Conservation (phyloP, 169 alveolate genomes). For the Blepharisma undulans region DNA sequence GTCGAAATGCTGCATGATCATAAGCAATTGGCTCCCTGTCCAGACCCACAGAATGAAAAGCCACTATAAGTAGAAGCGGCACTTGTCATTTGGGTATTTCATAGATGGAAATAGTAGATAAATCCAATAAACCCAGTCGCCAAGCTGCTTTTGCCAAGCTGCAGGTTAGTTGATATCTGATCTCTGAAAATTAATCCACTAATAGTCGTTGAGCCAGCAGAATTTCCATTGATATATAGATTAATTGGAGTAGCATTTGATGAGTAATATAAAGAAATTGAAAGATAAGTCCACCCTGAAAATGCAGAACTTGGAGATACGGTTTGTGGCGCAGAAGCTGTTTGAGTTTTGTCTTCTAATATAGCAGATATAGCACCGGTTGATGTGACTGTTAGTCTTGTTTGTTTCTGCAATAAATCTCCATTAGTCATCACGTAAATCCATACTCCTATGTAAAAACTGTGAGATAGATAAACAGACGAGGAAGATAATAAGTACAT, state of each 20-base stretch:
- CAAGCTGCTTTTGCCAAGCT: background rate
- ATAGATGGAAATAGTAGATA: background rate
- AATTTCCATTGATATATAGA: background rate
- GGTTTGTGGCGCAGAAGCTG: background rate
- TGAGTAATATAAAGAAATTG: background rate
- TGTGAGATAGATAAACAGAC: background rate
- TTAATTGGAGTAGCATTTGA: background rate
- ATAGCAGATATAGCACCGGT: background rate
- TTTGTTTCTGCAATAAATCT: background rate
- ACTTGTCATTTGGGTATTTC: background rate
- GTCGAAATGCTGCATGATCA: background rate
- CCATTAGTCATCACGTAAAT: background rate
- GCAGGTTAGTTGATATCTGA: background rate
- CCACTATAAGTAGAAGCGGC: background rate
- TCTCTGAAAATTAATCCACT: background rate
- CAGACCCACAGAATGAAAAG: background rate
- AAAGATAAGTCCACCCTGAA: background rate
- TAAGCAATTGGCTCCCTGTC: background rate
- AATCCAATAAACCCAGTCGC: background rate
- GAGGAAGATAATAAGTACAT: background rate
- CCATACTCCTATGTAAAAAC: background rate
- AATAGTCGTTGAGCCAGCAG: background rate
- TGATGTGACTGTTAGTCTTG: background rate
- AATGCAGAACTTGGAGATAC: background rate
- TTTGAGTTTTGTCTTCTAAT: background rate